A percentile compares a stretch with the other conserved stretches of the same genome.
Evolutionary conservation across 2,329 filamentous ascomycete genomes (phyloP).

Genomic region (Rhynchosporium agropyri): DNA sequence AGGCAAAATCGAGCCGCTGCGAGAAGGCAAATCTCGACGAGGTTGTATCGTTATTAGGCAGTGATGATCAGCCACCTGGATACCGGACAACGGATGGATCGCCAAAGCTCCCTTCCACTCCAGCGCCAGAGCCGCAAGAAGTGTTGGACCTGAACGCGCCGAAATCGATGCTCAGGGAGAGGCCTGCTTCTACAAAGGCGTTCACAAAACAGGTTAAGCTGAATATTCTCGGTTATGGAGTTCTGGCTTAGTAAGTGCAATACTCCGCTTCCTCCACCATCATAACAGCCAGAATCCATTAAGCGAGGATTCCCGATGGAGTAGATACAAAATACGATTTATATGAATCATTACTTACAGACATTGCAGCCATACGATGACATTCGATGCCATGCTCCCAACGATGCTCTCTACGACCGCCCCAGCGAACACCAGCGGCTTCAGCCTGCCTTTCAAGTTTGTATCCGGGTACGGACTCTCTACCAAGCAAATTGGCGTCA

Average conservation of each 20-base stretch:
- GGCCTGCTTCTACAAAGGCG: constrained; percentile 55
- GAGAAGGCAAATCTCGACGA: constrained; percentile 48
- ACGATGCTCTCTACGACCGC: constrained; percentile 66
- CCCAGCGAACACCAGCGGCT: constrained; percentile 49
- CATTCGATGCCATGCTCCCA: constrained; percentile 90
- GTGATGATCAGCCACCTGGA: constrained; percentile 65
- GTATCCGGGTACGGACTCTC: constrained; percentile 82
- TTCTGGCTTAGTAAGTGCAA: constrained; percentile 84
- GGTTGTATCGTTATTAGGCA: constrained; percentile 60
- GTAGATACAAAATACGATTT: not conserved
- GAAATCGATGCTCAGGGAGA: constrained; percentile 35
- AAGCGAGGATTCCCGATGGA: not conserved
- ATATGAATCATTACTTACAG: constrained; percentile 30
- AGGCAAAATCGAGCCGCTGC: constrained; percentile 42
- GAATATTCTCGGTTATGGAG: constrained; percentile 87
- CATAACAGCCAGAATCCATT: not conserved
- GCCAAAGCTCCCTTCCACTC: constrained; percentile 49
- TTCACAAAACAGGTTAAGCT: constrained; percentile 86
- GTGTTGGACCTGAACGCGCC: constrained; percentile 41
- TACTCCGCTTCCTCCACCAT: constrained; percentile 17
- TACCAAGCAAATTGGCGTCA: constrained; percentile 81
- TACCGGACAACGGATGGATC: constrained; percentile 66
- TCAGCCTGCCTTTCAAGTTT: constrained; percentile 82
- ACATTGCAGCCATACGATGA: constrained; percentile 82
- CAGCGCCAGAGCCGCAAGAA: constrained; percentile 45